These are phyloP conservation scores for Pseudocercospora cruenta DNA, from an alignment of 2,329 filamentous ascomycete species.

Conservation along the genomic window DNA sequence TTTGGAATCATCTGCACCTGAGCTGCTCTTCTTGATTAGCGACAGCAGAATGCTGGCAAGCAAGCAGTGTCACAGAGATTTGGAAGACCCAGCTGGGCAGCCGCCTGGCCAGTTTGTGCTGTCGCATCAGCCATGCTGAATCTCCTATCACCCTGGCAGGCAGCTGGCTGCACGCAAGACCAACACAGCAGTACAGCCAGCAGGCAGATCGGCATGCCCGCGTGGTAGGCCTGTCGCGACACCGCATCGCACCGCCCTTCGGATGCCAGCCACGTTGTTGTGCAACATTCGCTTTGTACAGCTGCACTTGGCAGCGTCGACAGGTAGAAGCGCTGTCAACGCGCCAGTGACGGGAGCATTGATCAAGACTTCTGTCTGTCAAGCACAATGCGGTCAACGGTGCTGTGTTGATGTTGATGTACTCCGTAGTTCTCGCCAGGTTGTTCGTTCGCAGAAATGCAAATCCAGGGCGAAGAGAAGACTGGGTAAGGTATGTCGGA, in stretches of 20 bases:
- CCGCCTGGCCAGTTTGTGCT: neutral
- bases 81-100: too few species aligned
- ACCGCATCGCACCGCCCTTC: neutral
- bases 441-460: neutral
- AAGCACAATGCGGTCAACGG: neutral
- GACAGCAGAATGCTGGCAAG: neutral
- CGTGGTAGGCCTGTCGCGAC: conserved; percentile 4
- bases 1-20: neutral
- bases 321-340: too few species aligned
- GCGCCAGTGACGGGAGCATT: neutral
- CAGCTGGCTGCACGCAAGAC: neutral
- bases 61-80: too few species aligned
- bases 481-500: neutral
- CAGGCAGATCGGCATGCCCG: conserved; percentile 2
- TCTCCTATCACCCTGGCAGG: neutral
- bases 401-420: neutral
- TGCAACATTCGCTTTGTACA: neutral
- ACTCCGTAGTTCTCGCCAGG: neutral
- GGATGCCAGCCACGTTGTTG: neutral
- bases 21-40: neutral
- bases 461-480: neutral
- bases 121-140: neutral
- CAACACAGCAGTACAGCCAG: neutral
- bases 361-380: neutral
- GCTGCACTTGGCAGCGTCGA: too few species aligned